Evolutionary conservation across 352 stramenopile genomes (phyloP), one percentile per base, ranked within the genome.

Genomic region (Phytophthora chlamydospora): DNA sequence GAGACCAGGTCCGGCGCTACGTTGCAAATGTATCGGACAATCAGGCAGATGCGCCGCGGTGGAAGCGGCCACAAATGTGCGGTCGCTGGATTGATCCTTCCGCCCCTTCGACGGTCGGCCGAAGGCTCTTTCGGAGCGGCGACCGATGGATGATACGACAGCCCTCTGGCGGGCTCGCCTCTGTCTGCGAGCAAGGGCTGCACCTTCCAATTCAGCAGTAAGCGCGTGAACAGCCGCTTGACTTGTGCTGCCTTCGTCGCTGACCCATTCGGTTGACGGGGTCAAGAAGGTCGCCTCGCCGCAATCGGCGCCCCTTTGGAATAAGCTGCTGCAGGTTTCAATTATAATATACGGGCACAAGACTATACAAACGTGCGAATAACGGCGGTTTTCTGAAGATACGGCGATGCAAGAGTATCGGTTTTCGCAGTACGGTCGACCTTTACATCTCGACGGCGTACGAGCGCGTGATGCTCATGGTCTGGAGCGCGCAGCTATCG

Each of bases 401-500:
- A 21, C 42, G 29, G 0, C 49, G 19, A 16, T 60, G 48, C 24
- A 31, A 38, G 29, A 14, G 42, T 66, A 54, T 54, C 7, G 19
- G 7, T 16, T 66, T 49, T 38, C 41, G 19, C 16, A 11, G 17
- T 36, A 11, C 36, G 4, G 44, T 51, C 53, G 16, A 11, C 32
- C 33, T 35, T 68, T 52, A 72, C 38, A 61, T 24, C 12, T 79
- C 67, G 12, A 21, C 46, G 3, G 62, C 60, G 52, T 75, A 68
- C 17, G 77, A 80, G 14, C 54, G 49, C n/a, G 68, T 68, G 38
- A 82, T 66, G 27, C 50, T 80, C 68, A 75, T 73, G 51, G 77
- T 73, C 31, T 71, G 66, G 34, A 76, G 62, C 32, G 77, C 82
- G 44, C 85, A 93, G 46, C 66, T 76, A 54, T 93, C 85, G 59